Conservation (phyloP, 1,284 basidiomycete species). For the Grifola frondosa region DNA sequence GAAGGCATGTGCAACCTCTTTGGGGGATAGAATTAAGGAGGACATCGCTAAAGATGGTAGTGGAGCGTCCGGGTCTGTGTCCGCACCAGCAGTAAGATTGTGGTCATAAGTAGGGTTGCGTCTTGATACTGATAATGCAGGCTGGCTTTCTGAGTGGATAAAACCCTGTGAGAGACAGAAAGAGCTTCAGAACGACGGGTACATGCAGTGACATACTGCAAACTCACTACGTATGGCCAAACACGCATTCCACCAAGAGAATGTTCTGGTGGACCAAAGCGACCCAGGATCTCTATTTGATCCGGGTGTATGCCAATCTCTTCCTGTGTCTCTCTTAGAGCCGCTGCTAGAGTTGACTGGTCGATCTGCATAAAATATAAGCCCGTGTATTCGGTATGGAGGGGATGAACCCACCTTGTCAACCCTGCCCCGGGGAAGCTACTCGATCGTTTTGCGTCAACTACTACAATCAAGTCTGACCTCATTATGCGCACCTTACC, state of each 20-base stretch:
- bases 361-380: conserved; percentile 46
- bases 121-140: not conserved
- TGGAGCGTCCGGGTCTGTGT: conserved; percentile 39
- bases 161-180: conserved; percentile 62
- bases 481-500: conserved; percentile 56
- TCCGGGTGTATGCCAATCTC: conserved; percentile 62
- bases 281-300: conserved; percentile 65
- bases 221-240: conserved; percentile 73
- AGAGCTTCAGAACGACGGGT: not conserved
- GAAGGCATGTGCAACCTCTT: conserved; percentile 69
- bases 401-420: conserved; percentile 49
- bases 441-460: too few relatives aligned
- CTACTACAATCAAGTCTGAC: not conserved
- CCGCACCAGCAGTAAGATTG: too few relatives aligned
- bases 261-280: conserved; percentile 58
- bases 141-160: conserved; percentile 30
- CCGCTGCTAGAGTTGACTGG: conserved; percentile 51
- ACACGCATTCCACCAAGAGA: conserved; percentile 64
- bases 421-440: conserved; percentile 79
- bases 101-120: too few relatives aligned
- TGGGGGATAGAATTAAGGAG: conserved; percentile 50
- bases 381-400: not conserved
- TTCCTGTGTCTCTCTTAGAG: conserved; percentile 72
- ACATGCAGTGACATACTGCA: not conserved
- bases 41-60: conserved; percentile 61